phyloP scores from a whole-genome alignment of 108 stramenopile species.

The Aurantiochytrium sp. region DNA sequence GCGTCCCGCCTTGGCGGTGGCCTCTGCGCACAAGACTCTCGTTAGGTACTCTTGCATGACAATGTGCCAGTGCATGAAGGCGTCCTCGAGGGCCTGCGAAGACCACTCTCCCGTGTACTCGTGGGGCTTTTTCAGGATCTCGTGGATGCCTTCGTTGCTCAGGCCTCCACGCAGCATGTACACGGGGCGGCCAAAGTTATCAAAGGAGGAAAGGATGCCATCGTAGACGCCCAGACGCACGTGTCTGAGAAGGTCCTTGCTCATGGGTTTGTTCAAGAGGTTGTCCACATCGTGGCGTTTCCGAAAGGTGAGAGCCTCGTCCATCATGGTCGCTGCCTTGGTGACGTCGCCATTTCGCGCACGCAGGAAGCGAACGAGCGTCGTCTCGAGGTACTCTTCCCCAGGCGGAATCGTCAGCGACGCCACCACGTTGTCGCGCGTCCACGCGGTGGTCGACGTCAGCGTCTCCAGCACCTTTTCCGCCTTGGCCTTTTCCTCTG shows the following conservation, averaged over 20 bases:
- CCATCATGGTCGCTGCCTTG: not conserved
- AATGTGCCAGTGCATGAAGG: not conserved
- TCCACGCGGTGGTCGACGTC: not conserved
- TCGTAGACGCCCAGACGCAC: not conserved
- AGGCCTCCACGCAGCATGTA: not conserved
- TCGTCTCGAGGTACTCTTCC: not conserved
- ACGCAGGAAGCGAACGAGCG: not conserved
- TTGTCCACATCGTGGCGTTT: not conserved
- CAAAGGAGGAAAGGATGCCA: not conserved
- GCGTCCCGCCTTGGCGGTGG: not conserved
- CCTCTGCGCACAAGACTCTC: not conserved
- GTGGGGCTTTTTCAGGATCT: not conserved
- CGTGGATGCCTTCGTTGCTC: not conserved
- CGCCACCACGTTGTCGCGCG: not conserved
- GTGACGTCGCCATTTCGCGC: not conserved
- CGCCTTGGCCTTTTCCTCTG: not conserved
- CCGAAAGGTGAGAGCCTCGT: not conserved
- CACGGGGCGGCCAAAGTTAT: not conserved
- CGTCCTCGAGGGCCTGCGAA: not conserved
- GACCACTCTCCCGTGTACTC: not conserved
- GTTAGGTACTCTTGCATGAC: conserved; percentile 5
- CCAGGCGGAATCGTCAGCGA: not conserved
- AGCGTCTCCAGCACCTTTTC: not conserved
- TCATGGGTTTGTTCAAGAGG: not conserved
- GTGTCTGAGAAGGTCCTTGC: not conserved